These are phyloP conservation scores for Candida morakotiae DNA, from an alignment of 805 yeast species.

Conservation along the genomic window DNA sequence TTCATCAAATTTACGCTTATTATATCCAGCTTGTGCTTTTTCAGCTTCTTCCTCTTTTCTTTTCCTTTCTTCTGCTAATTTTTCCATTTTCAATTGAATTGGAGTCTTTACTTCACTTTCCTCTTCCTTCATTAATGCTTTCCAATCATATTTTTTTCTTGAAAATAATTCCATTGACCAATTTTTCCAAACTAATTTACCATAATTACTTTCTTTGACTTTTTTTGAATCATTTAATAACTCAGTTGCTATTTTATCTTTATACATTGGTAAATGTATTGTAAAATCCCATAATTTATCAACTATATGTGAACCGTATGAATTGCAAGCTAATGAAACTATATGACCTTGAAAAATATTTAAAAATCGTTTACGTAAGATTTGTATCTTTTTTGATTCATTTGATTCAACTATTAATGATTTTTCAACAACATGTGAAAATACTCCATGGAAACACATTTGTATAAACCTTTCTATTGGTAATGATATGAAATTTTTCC, in stretches of 20 bases:
- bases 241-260: constrained; percentile 79
- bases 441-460: constrained; percentile 86
- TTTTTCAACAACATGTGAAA: constrained; percentile 81
- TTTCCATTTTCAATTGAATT: constrained; percentile 39
- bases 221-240: constrained; percentile 54
- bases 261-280: constrained; percentile 69
- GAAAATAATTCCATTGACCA: constrained; percentile 83
- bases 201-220: constrained; percentile 83
- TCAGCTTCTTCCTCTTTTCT: constrained; percentile 21
- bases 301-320: constrained; percentile 87
- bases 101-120: constrained; percentile 30
- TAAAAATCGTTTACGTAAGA: constrained; percentile 64
- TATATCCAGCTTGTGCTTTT: constrained; percentile 16
- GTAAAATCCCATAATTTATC: constrained; percentile 84
- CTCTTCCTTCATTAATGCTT: constrained; percentile 49
- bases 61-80: constrained; percentile 27
- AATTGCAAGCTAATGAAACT: constrained; percentile 68
- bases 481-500: constrained; percentile 57
- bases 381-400: constrained; percentile 41
- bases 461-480: constrained; percentile 60
- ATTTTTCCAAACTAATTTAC: constrained; percentile 90
- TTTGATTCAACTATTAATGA: constrained; percentile 40
- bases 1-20: constrained; percentile 19
- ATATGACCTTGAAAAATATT: constrained; percentile 56
- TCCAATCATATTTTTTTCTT: constrained; percentile 83